These are phyloP conservation scores for Leishmania tarentolae DNA, from an alignment of 208 protist genomes.

Conservation along the genomic window DNA sequence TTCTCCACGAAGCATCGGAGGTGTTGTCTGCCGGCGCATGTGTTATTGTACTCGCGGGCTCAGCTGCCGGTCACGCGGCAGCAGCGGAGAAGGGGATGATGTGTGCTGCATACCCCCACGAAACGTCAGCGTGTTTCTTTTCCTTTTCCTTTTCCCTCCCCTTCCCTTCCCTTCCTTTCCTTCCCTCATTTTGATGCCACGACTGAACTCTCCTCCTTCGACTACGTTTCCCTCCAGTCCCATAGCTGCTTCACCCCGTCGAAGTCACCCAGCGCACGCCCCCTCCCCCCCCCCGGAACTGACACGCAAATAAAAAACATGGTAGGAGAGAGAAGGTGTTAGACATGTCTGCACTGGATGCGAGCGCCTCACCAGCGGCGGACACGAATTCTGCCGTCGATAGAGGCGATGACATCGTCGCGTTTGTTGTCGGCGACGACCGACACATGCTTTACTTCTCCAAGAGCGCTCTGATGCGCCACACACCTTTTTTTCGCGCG, in stretches of 20 bases:
- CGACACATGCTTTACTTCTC: slow-evolving; percentile 23
- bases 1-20: neutral
- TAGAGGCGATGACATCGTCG: slow-evolving; percentile 13
- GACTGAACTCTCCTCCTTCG: neutral
- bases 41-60: neutral
- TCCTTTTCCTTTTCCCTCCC: neutral
- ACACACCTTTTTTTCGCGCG: slow-evolving; percentile 18
- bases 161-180: too few species aligned
- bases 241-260: neutral
- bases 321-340: neutral
- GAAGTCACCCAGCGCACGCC: neutral
- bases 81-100: neutral
- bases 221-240: neutral
- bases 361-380: neutral
- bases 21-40: neutral
- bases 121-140: neutral
- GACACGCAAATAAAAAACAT: neutral
- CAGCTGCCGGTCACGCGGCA: neutral
- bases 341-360: neutral
- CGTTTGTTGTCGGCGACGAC: slow-evolving; percentile 19
- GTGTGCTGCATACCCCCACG: neutral
- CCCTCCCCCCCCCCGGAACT: too few species aligned
- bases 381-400: neutral
- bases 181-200: neutral
- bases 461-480: slow-evolving; percentile 13